Base-by-base conservation (phyloP, 2,329 filamentous ascomycete genomes). In the Penicillium sp. region DNA sequence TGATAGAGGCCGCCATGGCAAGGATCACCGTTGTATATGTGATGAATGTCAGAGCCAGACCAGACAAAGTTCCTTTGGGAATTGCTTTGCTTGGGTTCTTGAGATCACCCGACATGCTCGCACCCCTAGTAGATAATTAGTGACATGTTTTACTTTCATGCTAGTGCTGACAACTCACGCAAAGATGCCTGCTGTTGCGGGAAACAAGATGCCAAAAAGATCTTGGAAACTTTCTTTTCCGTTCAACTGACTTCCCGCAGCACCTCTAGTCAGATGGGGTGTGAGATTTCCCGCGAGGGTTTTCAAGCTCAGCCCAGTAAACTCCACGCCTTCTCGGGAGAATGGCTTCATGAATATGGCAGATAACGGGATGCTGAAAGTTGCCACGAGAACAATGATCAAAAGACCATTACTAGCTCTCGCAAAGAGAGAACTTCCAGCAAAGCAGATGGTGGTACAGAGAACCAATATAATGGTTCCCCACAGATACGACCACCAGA, bases 21-120 rank as follows among this genome's bases (percentile, higher is more conserved):
- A 96, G 66, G 47, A 93, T 88, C 49, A 96, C 91, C 26, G 92
- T 66, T 8, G 90, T 78, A 70, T 96, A 96, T 6, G 88, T 81
- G 54, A 89, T 71, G 64, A 96, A 90, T 0, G 92, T 96, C 25
- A 92, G 83, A 11, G 85, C 77, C 71, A 93, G 85, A 3, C 91
- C 91, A 75, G 86, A 90, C 1, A 96, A 76, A 0, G 92, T 96
- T n/a, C 92, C 92, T 60, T 85, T 88, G 0, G 92, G 92, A 53
- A 96, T 96, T 1, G 91, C 85, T 72, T 88, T 91, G 79, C 90
- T 93, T 0, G 92, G 92, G 61, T 92, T 88, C 60, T 85, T 89
- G 50, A 96, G 75, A 70, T 96, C 91, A 19, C 92, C 92, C 8
- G 91, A 96, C 92, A 96, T 96, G 65, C 90, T 93, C 7, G 92